phyloP scores from a whole-genome alignment of 2,329 filamentous ascomycete genomes.

The Hymenoscyphus salicellus region DNA sequence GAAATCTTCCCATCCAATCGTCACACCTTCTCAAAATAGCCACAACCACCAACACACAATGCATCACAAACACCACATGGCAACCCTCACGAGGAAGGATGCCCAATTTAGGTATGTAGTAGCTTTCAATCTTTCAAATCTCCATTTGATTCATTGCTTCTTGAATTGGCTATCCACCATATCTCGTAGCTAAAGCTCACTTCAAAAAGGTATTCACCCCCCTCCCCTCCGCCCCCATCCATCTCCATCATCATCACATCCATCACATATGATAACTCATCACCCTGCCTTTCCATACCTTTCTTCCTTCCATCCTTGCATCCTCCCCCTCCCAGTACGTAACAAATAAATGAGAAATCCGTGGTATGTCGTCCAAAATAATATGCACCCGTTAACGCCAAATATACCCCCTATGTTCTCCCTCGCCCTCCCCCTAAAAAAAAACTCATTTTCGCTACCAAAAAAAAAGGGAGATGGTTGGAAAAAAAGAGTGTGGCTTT shows the following conservation, averaged over 20 bases:
- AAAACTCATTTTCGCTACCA: conserved; percentile 16
- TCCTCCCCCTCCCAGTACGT: conserved; percentile 8
- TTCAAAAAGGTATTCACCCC: neutral
- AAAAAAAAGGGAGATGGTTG: conserved; percentile 8
- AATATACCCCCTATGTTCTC: conserved; percentile 24
- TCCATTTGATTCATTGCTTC: neutral
- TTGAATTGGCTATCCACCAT: neutral
- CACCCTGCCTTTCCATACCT: neutral
- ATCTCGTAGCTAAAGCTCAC: neutral
- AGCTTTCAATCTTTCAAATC: neutral
- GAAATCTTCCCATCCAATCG: neutral
- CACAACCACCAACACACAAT: neutral
- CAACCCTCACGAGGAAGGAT: neutral
- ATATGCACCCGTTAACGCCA: conserved; percentile 28
- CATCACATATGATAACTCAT: neutral
- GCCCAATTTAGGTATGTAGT: neutral
- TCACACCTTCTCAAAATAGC: conserved; percentile 4
- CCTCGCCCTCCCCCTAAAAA: conserved; percentile 12
- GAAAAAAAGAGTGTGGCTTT: conserved; percentile 27
- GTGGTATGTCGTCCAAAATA: conserved; percentile 25
- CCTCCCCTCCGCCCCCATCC: no score
- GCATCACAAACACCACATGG: neutral
- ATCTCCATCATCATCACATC: no score
- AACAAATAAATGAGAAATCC: conserved; percentile 21
- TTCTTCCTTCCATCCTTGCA: neutral